Base-by-base conservation (phyloP, 768 basidiomycete species). In the Amanita rubescens region DNA sequence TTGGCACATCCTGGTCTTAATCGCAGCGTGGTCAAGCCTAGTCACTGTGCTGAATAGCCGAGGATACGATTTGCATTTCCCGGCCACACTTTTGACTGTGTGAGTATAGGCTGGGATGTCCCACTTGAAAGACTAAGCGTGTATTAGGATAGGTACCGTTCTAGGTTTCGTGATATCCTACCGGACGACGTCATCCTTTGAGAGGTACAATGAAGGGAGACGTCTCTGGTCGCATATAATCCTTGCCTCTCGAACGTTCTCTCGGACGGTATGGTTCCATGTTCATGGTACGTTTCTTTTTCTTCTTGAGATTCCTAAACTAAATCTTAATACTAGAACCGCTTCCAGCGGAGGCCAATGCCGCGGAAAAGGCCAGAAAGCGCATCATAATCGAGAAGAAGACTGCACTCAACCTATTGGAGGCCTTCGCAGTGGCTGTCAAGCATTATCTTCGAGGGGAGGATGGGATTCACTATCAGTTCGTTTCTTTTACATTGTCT, bases 131-230 rank as follows among this genome's bases (percentile, higher is more conserved):
- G 22, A n/a, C 20, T 43, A 32, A 33, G 42, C 51, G 7, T 39
- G 71, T 5, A 39, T 3, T 57, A 76, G 69, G 17, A 58, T 75
- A 45, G 75, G 86, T 75, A 85, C 84, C 3, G 82, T 87, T 1
- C 71, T 87, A 20, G 86, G 85, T 75, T 87, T 87, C 58, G 78
- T 87, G 33, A 80, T 87, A 49, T 84, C 84, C 0, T 85, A 84
- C 63, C 65, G 84, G 54, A 86, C 85, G 9, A 86, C 82, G 10
- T 81, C 84, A 3, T 84, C 82, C 35, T 86, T 85, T 59, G 84
- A 86, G 63, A 70, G 84, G n/a, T 87, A 87, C 65, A 87, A 87
- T 53, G 85, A 88, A 60, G 86, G 86, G 20, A 69, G 86, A 50
- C 68, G 75, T 48, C 67, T 80, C 5, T 88, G 86, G 86, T 82